These are phyloP conservation scores for Dactylellina leptospora DNA, from an alignment of 2,329 filamentous ascomycete species.

Conservation along the genomic window DNA sequence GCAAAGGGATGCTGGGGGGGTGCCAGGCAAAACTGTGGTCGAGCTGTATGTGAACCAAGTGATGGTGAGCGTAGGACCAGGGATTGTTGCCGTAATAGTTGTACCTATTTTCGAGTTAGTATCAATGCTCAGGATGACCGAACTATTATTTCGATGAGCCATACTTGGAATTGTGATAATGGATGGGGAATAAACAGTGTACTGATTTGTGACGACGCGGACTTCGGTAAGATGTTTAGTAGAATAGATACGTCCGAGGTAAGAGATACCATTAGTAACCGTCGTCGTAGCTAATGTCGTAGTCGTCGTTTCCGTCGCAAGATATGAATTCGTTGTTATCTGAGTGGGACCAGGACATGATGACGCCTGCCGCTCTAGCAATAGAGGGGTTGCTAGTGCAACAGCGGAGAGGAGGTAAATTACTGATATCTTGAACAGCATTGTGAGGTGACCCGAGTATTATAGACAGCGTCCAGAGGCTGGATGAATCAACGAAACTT, in stretches of 20 bases:
- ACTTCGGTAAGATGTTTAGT: background rate
- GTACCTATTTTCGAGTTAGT: background rate
- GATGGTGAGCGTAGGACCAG: background rate
- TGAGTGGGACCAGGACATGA: conserved; percentile 4
- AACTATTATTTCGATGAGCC: background rate
- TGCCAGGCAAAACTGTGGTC: conserved; percentile 1
- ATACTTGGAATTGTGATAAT: conserved; percentile 3
- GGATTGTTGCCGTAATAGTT: background rate
- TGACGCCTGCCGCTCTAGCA: background rate
- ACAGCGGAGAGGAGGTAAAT: background rate
- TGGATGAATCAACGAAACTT: too few relatives aligned
- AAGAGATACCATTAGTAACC: conserved; percentile 9
- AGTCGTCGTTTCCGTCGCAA: background rate
- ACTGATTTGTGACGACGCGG: background rate
- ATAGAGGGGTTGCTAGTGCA: background rate
- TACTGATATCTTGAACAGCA: conserved; percentile 12
- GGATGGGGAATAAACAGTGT: background rate
- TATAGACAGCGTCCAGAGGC: too few relatives aligned
- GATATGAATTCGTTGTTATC: background rate
- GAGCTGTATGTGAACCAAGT: background rate
- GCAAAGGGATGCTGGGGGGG: conserved; percentile 18
- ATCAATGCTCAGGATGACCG: background rate
- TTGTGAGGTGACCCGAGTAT: background rate
- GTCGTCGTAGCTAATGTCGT: conserved; percentile 1
- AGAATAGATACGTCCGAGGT: background rate